Percentiles rank a stretch among this genome's conserved stretches.
Conservation (phyloP, 2,329 filamentous ascomycete species). For the Aspergillus eucalypticola region DNA sequence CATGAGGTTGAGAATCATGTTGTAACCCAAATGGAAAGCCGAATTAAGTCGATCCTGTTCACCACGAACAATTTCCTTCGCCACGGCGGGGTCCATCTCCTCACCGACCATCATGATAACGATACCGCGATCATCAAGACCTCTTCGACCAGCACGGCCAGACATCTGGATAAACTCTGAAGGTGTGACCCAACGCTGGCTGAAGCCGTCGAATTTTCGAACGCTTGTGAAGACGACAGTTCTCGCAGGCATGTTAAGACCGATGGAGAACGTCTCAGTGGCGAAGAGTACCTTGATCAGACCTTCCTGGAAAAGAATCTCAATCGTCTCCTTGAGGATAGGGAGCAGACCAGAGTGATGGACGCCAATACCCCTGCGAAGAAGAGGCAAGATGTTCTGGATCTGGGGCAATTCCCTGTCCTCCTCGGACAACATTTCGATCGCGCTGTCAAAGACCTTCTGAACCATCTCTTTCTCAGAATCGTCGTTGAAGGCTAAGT, state of each 20-base stretch:
- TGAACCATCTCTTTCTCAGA: slow-evolving; percentile 92
- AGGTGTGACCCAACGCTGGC: slow-evolving; percentile 79
- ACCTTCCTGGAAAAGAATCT: slow-evolving; percentile 97
- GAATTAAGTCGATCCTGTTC: slow-evolving; percentile 97
- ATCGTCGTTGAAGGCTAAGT: slow-evolving; percentile 91
- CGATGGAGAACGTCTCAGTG: slow-evolving; percentile 98
- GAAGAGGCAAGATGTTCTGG: slow-evolving; percentile 79
- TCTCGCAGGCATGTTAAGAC: slow-evolving; percentile 98
- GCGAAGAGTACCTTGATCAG: slow-evolving; percentile 97
- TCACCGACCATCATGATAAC: slow-evolving; percentile 99
- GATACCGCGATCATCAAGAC: slow-evolving; percentile 94
- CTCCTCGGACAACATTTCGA: slow-evolving; percentile 88
- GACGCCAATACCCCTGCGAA: slow-evolving; percentile 90
- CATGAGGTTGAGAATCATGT: slow-evolving; percentile 97
- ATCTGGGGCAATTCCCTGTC: slow-evolving; percentile 90
- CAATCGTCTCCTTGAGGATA: slow-evolving; percentile 96
- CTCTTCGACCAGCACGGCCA: slow-evolving; percentile 91
- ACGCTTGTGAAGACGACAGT: slow-evolving; percentile 99
- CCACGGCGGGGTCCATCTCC: slow-evolving; percentile 91
- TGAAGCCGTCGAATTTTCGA: slow-evolving; percentile 86
- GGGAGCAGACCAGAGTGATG: slow-evolving; percentile 95
- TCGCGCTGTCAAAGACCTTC: slow-evolving; percentile 90
- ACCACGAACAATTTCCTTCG: slow-evolving; percentile 92
- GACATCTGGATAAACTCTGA: slow-evolving; percentile 99
- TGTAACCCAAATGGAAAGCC: slow-evolving; percentile 96